Conservation (phyloP, 2,329 filamentous ascomycete species). For the Neospermospora avenae region DNA sequence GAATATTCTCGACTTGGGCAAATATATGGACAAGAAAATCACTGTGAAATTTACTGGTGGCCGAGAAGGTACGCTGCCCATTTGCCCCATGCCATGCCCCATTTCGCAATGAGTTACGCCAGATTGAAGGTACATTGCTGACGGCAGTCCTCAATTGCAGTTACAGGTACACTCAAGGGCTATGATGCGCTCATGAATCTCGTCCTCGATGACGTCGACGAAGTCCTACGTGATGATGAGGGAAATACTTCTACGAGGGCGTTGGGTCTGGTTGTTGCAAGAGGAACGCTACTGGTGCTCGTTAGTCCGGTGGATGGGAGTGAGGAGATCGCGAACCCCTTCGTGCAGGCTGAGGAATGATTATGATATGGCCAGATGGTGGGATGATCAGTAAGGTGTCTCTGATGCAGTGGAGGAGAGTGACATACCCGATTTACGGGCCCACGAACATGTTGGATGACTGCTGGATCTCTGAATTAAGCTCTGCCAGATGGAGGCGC, state of each 20-base stretch:
- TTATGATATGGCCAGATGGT: background rate
- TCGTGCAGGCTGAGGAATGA: constrained; percentile 68
- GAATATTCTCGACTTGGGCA: constrained; percentile 91
- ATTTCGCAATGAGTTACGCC: background rate
- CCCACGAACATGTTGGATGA: too few species aligned
- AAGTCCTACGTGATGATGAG: constrained; percentile 87
- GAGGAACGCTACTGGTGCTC: constrained; percentile 87
- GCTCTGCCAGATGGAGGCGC: too few species aligned
- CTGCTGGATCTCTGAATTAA: too few species aligned
- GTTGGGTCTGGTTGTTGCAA: constrained; percentile 75
- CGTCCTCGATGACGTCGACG: constrained; percentile 90
- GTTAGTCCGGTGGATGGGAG: constrained; percentile 92
- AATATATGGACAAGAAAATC: constrained; percentile 97
- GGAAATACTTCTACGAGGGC: constrained; percentile 74
- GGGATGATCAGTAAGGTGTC: background rate
- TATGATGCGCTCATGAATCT: constrained; percentile 98
- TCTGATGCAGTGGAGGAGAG: background rate
- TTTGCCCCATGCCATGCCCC: background rate
- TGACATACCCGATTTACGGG: too few species aligned
- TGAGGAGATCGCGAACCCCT: constrained; percentile 94
- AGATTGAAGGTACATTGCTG: background rate
- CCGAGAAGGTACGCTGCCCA: constrained; percentile 65
- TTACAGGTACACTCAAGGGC: constrained; percentile 85
- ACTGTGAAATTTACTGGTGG: constrained; percentile 96
- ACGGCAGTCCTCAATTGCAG: constrained; percentile 47